Base-by-base conservation (phyloP, 495 filamentous ascomycete genomes). In the Penicillium canariense region DNA sequence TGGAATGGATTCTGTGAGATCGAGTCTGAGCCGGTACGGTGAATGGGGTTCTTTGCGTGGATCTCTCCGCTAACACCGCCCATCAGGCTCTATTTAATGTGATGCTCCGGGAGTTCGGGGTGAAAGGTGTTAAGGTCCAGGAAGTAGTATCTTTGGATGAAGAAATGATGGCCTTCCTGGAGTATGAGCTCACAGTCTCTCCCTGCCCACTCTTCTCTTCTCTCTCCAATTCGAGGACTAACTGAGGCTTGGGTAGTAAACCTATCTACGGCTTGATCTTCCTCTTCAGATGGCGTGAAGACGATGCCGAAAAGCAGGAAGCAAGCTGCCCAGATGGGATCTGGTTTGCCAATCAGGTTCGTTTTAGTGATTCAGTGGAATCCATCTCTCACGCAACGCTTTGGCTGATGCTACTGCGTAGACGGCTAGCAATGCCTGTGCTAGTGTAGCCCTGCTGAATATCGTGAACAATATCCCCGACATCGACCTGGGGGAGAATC, bases 301-400 rank as follows among this genome's bases (percentile, higher is more conserved):
- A 87, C 55, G 81, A 86, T 55, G 63, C 72, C 6, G 70, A 80
- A 1, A 78, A 81, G 49, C 75, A 84, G 56, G 80, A 82, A 59
- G 66, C 74, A 10, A 77, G 63, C 35, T 88, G 86, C 54, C 86
- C 88, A 0, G 74, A 84, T 15, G 76, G 85, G 5, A 69, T 96
- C 26, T 98, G 94, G 94, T 97, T 97, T 71, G 91, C 91, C 12
- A 97, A 96, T 61, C 94, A 97, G 74, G 88, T 89, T 59, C 40
- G 73, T 54, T 22, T 6, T 10, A 40, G 11, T 28, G 11, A 40
- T 38, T 23, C 7, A 23, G 14, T 10, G 45, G n/a, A n/a, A n/a
- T 20, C 42, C 7, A 27, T 30, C 20, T 23, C 5, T 42, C 20
- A n/a, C n/a, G n/a, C n/a, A n/a, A n/a, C n/a, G 38, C 18, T 44